Base-by-base conservation (phyloP, 768 basidiomycete species). In the Mycena galericulata region DNA sequence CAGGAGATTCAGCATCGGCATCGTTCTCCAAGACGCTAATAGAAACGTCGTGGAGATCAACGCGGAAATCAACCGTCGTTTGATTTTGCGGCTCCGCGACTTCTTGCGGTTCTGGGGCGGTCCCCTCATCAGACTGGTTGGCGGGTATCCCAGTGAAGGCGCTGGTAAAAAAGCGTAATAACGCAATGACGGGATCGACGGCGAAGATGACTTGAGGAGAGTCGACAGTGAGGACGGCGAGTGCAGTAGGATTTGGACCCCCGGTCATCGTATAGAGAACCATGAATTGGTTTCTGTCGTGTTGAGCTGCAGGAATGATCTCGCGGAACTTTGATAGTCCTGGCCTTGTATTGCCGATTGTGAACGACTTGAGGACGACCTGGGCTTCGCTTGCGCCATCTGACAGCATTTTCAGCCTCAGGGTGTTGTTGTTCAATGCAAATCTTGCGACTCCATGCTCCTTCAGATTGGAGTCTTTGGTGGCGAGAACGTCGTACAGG, bases 171-270 rank as follows among this genome's bases (percentile, higher is more conserved):
- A 98, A 99, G 55, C 91, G 89, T 32, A 96, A 80, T n/a, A 99
- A 81, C 0, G 94, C 91, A 72, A 97, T 92, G 56, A 99, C 85
- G 2, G 96, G 97, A 68, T 98, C 95, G 22, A 97, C 84, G 2
- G 97, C 92, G 74, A 99, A 94, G 65, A 99, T 93, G 73, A 99
- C 85, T 75, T 92, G 89, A 7, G 98, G 98, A 24, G 95, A 95
- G 75, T 99, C 98, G 30, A 99, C 84, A 1, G 94, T 95, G 36
- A 97, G 82, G 62, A 99, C 86, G 8, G 90, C 91, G n/a, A 95
- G 83, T 4, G 93, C 84, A 40, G 89, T 83, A 24, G 81, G 76
- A 56, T 85, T 81, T 11, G 76, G 46, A 1, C 89, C 89, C 18
- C 92, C 90, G 14, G 95, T 86, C 71, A 87, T 87, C 2, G 94